Evolutionary conservation across 768 basidiomycete species (phyloP), one percentile per base, ranked within the genome.

Genomic region (Podaxis sp.): DNA sequence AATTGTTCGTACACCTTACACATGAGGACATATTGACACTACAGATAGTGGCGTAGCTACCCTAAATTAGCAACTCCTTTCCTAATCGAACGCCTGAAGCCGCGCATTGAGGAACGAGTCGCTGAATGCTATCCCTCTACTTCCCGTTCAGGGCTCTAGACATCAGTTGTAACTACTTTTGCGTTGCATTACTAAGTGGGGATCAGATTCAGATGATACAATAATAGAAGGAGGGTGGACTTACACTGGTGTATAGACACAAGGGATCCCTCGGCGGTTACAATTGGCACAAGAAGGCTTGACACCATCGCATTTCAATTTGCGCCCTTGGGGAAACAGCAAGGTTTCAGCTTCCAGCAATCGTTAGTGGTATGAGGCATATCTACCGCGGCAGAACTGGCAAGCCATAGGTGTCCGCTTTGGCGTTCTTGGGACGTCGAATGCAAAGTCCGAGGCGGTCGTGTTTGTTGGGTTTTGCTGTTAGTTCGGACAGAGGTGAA

Each of bases 351-450:
- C 13, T 38, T 33, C 33, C 24, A 40, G 13, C 36, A 53, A 46
- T 11, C 48, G 46, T 65, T 24, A 28, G 24, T 57, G 9, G n/a
- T 13, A 17, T 3, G 17, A 12, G 19, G 15, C 22, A 26, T 61
- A 55, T 74, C 61, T 66, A 87, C 89, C 86, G 72, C 89, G 78
- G 71, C 89, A 91, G 69, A 90, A 91, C 59, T 82, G 81, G 69
- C 89, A 91, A 6, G 89, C 89, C 87, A 91, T 89, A 0, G 85
- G 82, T 0, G 84, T 87, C 59, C 88, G 69, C 69, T 72, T 76
- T 12, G 78, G 77, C 28, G 71, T 73, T 44, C 71, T 69, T 51
- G 71, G 70, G 33, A 64, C 63, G 12, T 73, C 71, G 13, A 57
- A 17, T 22, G 24, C 1, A 36, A 39, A 48, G 46, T 49, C 42